Percentiles rank a stretch among this genome's conserved stretches.
Conservation (phyloP, 305 asterid species). For the Solanum aculeatissimum region DNA sequence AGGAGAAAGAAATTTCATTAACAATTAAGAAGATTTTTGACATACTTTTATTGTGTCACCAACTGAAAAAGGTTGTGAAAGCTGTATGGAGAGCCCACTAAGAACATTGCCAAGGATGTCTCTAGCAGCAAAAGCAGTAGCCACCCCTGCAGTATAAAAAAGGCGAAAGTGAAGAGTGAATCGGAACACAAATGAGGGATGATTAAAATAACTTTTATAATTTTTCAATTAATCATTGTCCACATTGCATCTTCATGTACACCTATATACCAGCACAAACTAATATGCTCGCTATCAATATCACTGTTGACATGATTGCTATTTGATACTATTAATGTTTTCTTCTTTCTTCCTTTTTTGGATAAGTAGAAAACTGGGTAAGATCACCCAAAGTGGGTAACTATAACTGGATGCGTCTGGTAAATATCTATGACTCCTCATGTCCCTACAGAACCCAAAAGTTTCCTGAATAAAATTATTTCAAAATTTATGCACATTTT, state of each 20-base stretch:
- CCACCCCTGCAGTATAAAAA: slow-evolving; percentile 57
- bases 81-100: slow-evolving; percentile 72
- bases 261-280: background rate
- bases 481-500: background rate
- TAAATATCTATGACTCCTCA: background rate
- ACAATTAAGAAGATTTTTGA: background rate
- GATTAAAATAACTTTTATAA: background rate
- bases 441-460: background rate
- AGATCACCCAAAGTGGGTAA: background rate
- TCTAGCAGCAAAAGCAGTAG: slow-evolving; percentile 92
- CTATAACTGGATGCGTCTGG: background rate
- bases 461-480: background rate
- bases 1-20: background rate
- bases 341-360: background rate
- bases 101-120: slow-evolving; percentile 88
- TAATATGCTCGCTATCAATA: background rate
- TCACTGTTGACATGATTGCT: background rate
- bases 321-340: background rate
- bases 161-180: background rate
- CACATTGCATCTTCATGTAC: background rate
- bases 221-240: background rate
- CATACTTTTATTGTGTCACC: slow-evolving; percentile 90
- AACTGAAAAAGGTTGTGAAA: slow-evolving; percentile 68
- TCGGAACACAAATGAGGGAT: background rate
- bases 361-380: background rate